Evolutionary conservation across 306 rosid genomes (phyloP).

Genomic region (Adenanthera pavonina): DNA sequence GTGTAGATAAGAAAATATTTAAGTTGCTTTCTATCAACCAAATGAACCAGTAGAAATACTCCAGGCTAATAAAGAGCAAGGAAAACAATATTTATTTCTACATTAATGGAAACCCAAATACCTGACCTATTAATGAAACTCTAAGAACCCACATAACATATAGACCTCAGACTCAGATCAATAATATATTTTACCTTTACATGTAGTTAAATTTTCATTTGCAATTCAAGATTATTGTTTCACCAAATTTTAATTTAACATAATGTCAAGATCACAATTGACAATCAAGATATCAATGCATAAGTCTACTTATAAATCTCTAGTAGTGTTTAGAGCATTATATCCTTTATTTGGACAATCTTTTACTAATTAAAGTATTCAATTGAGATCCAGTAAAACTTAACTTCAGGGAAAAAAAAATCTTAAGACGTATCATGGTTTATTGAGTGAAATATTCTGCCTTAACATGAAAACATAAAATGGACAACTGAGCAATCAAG

Average conservation of each 20-base stretch:
- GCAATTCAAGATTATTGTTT: background rate
- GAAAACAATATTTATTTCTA: background rate
- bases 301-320: background rate
- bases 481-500: background rate
- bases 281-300: background rate
- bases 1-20: background rate
- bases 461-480: background rate
- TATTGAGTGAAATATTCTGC: background rate
- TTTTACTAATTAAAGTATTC: background rate
- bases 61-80: background rate
- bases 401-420: background rate
- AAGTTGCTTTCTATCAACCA: background rate
- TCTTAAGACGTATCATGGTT: background rate
- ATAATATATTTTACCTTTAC: background rate
- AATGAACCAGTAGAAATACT: background rate
- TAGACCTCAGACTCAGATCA: too few species aligned
- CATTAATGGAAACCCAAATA: background rate
- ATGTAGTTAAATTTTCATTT: background rate
- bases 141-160: background rate
- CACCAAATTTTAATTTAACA: background rate
- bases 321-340: background rate
- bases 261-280: background rate
- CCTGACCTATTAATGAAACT: background rate
- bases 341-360: background rate
- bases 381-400: background rate